Evolutionary conservation across 352 stramenopile species (phyloP), one percentile per base, ranked within the genome.

Genomic region (Phytophthora constricta): DNA sequence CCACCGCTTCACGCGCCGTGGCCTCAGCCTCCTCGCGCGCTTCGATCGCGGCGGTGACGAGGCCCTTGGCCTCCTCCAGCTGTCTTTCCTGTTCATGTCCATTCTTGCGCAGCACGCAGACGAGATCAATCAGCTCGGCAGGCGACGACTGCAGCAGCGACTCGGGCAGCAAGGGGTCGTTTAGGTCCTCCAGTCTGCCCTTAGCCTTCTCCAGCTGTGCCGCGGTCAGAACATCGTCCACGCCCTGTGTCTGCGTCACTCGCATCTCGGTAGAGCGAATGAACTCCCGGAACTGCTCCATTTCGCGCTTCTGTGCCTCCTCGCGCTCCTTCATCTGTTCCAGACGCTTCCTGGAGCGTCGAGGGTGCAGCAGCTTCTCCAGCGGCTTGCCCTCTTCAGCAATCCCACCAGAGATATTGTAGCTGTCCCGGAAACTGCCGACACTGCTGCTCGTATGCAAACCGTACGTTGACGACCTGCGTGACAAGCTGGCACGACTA

Each of bases 201-300:
- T 69, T 76, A 11, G 65, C 65, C 1, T 56, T 73, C 27, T 77
- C 59, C 26, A 72, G n/a, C 41, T 76, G 56, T 16, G 31, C 56
- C 1, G 60, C 28, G 9, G 61, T 69, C 70, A 72, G 37, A 14
- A 57, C 62, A 48, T 49, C 34, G 23, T 66, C 48, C 46, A 71
- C 58, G 4, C 55, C 51, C 25, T 73, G 56, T 16, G 57, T 17
- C 14, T 65, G 28, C 31, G 56, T 73, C 9, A 76, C 58, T 22
- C 65, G 68, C 61, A 75, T 77, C 53, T 94, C 86, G 4, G 86
- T 92, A 10, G 58, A 79, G 41, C 81, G 82, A 50, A 95, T 91
- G 55, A 93, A 93, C 65, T 91, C 84, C n/a, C 85, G 84, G 62
- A 95, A 95, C 59, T 95, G 85, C 65, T 95, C 85, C 85, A 95